A percentile compares a stretch with the other conserved stretches of the same genome.
Conservation (phyloP, 2,329 filamentous ascomycete species). For the Ascosphaera aggregata region DNA sequence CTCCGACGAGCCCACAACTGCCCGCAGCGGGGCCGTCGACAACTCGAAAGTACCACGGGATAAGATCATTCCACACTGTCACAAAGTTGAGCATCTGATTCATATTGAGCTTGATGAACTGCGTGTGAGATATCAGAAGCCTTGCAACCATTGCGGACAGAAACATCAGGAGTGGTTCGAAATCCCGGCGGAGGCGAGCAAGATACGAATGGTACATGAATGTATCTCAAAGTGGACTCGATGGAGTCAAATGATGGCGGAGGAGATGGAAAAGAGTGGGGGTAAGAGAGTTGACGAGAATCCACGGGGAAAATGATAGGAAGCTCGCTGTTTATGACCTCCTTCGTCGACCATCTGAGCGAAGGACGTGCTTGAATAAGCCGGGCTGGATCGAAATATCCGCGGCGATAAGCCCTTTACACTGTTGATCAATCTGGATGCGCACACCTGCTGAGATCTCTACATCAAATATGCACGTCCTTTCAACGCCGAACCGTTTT, state of each 20-base stretch:
- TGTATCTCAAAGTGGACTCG: slow-evolving; percentile 65
- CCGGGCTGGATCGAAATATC: too few species aligned
- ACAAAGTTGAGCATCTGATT: slow-evolving; percentile 72
- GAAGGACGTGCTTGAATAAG: too few species aligned
- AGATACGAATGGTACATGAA: slow-evolving; percentile 44
- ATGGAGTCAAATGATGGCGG: slow-evolving; percentile 40
- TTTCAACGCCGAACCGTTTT: too few species aligned
- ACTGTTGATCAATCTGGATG: too few species aligned
- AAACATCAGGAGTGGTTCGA: slow-evolving; percentile 94
- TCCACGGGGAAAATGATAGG: too few species aligned
- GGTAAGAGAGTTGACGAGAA: too few species aligned
- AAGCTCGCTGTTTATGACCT: too few species aligned
- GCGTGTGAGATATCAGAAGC: slow-evolving; percentile 30
- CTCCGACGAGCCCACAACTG: slow-evolving; percentile 4
- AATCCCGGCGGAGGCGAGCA: slow-evolving; percentile 49
- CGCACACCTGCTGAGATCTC: too few species aligned
- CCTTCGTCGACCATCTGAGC: too few species aligned
- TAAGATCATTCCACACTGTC: slow-evolving; percentile 66
- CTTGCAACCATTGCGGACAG: slow-evolving; percentile 56
- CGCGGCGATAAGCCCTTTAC: too few species aligned
- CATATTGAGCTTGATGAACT: slow-evolving; percentile 59
- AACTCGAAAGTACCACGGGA: slow-evolving; percentile 34
- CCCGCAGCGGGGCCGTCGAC: slow-evolving; percentile 8
- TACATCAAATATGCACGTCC: too few species aligned
- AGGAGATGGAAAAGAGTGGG: not conserved